Conservation (phyloP, 2,329 filamentous ascomycete species). For the Diaporthe helianthi region DNA sequence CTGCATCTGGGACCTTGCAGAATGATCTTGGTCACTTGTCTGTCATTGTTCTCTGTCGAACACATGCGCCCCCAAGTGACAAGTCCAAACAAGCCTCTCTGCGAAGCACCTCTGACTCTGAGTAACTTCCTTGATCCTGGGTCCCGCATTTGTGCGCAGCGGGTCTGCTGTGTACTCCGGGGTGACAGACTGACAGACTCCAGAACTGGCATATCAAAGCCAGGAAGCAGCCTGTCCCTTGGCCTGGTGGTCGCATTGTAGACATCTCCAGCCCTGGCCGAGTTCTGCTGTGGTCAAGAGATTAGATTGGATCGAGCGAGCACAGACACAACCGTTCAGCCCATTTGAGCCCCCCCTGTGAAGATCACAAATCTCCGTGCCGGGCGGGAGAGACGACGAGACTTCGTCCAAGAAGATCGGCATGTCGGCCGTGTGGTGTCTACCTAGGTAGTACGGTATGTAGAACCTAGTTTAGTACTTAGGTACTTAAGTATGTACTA, state of each 20-base stretch:
- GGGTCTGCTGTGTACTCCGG: not conserved
- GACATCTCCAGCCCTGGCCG: not conserved
- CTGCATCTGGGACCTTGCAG: slow-evolving; percentile 31
- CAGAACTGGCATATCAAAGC: not conserved
- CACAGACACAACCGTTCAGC: slow-evolving; percentile 16
- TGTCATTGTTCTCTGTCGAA: not conserved
- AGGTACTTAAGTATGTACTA: no score
- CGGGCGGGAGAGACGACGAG: slow-evolving; percentile 8
- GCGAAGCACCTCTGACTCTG: not conserved
- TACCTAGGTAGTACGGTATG: not conserved
- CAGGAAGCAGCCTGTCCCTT: not conserved
- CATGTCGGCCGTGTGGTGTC: not conserved
- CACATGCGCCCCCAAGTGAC: not conserved
- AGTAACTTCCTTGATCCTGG: not conserved
- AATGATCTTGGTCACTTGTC: slow-evolving; percentile 7
- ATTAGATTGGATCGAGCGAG: slow-evolving; percentile 1
- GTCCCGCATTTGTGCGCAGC: not conserved
- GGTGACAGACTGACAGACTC: not conserved
- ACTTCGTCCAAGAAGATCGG: not conserved
- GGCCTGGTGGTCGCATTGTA: not conserved
- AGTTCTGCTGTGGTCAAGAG: not conserved
- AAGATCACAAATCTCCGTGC: slow-evolving; percentile 28
- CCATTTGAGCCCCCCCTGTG: slow-evolving; percentile 18
- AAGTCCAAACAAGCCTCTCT: slow-evolving; percentile 1
- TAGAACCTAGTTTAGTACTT: no score